Conservation (phyloP, 2,329 filamentous ascomycete species). For the Microsporum ferrugineum region DNA sequence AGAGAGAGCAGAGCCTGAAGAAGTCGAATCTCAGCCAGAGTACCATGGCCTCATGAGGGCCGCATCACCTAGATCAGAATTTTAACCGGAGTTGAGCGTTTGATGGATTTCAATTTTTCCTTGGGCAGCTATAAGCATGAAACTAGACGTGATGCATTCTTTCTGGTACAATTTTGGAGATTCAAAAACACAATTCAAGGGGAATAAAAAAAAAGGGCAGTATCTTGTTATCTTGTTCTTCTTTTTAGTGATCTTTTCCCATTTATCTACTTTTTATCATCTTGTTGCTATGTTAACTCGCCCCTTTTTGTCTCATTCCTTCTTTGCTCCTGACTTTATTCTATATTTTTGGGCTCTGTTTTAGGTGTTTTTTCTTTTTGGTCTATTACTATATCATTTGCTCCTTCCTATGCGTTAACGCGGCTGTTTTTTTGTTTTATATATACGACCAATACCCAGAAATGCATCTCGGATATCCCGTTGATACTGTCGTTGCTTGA, state of each 20-base stretch:
- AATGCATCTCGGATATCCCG: not conserved
- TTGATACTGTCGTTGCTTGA: not conserved
- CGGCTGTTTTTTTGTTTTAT: not conserved
- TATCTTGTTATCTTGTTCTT: not conserved
- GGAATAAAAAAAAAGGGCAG: not conserved
- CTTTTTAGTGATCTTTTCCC: not conserved
- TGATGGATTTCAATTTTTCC: not conserved
- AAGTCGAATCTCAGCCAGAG: conserved; percentile 26
- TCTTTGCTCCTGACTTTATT: not conserved
- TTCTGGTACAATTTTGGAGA: not conserved
- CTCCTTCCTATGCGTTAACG: not conserved
- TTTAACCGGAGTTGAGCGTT: not conserved
- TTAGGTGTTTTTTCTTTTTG: not conserved
- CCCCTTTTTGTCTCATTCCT: not conserved
- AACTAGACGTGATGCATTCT: not conserved
- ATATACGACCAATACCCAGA: conserved; percentile 1
- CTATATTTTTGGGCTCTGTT: not conserved
- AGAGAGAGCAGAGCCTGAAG: conserved; percentile 31
- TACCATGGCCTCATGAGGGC: conserved; percentile 23
- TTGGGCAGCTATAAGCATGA: not conserved
- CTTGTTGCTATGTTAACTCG: not conserved
- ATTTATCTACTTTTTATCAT: not conserved
- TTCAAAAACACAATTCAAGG: not conserved
- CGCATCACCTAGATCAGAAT: not conserved
- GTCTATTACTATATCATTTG: not conserved